Evolutionary conservation across 140 eudicot genomes (phyloP).

Genomic region (Bidens hawaiensis): DNA sequence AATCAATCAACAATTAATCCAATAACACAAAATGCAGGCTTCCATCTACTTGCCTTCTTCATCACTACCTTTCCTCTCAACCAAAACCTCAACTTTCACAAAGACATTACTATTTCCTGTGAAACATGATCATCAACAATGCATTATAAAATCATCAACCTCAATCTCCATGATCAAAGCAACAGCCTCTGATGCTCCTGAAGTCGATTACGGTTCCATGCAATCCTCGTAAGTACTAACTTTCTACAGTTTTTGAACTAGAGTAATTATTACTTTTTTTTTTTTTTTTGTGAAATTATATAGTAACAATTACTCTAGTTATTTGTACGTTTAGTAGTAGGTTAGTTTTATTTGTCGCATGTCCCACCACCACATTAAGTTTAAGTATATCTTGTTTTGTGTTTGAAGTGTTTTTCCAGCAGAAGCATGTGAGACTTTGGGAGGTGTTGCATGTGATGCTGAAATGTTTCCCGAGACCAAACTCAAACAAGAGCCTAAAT

Average conservation of each 20-base stretch:
- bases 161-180: slow-evolving; percentile 25
- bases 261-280: too few relatives aligned
- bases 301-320: too few relatives aligned
- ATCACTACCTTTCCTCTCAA: slow-evolving; percentile 22
- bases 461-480: slow-evolving; percentile 65
- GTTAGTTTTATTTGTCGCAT: too few relatives aligned
- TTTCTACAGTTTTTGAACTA: not conserved
- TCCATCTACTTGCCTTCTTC: slow-evolving; percentile 17
- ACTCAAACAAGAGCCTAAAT: slow-evolving; percentile 18
- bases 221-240: slow-evolving; percentile 29
- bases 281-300: too few relatives aligned
- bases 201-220: slow-evolving; percentile 44
- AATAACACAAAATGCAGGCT: slow-evolving; percentile 33
- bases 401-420: slow-evolving; percentile 56
- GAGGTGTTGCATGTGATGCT: slow-evolving; percentile 66
- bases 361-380: too few relatives aligned
- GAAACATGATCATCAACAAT: not conserved
- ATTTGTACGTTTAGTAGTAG: too few relatives aligned
- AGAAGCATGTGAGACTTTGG: slow-evolving; percentile 71
- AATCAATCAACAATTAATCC: not conserved
- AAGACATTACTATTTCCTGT: not conserved
- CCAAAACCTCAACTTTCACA: slow-evolving; percentile 14
- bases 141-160: slow-evolving; percentile 1
- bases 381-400: not conserved
- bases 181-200: slow-evolving; percentile 6